These are phyloP conservation scores for Plasmopara halstedii DNA, from an alignment of 352 stramenopile species.

Conservation along the genomic window DNA sequence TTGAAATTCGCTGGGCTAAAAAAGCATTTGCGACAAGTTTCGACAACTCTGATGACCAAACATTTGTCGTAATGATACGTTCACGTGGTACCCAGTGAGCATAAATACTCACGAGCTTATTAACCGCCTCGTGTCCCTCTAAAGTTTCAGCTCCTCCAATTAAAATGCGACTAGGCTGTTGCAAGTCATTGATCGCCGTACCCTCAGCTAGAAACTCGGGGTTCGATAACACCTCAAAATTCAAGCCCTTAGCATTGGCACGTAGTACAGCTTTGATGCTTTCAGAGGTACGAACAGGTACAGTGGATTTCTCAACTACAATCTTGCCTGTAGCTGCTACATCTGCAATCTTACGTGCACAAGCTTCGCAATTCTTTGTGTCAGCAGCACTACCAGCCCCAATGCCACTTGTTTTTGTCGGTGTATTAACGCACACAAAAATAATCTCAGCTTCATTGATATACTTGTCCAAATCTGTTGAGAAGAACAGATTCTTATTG, in stretches of 20 bases:
- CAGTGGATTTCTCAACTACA: constrained; percentile 99
- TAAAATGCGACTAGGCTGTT: constrained; percentile 93
- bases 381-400: constrained; percentile 96
- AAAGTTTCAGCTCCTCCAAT: constrained; percentile 95
- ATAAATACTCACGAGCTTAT: constrained; percentile 95
- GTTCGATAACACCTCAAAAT: constrained; percentile 98
- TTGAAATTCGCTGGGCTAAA: constrained; percentile 98
- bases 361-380: constrained; percentile 99
- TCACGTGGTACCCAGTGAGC: constrained; percentile 94
- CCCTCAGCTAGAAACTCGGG: constrained; percentile 99
- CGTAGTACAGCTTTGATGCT: constrained; percentile 94
- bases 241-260: constrained; percentile 89
- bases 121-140: constrained; percentile 80
- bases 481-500: constrained; percentile 98
- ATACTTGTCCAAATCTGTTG: constrained; percentile 94
- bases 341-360: constrained; percentile 96
- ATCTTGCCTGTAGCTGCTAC: constrained; percentile 94
- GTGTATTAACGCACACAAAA: constrained; percentile 99
- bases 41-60: constrained; percentile 99
- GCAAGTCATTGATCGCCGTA: constrained; percentile 96
- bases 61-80: constrained; percentile 97
- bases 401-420: constrained; percentile 96
- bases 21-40: constrained; percentile 99
- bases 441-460: constrained; percentile 97
- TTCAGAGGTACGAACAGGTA: constrained; percentile 97